Evolutionary conservation across 805 yeast genomes (phyloP), one percentile per base, ranked within the genome.

Genomic region (Priceomyces haplophilus): DNA sequence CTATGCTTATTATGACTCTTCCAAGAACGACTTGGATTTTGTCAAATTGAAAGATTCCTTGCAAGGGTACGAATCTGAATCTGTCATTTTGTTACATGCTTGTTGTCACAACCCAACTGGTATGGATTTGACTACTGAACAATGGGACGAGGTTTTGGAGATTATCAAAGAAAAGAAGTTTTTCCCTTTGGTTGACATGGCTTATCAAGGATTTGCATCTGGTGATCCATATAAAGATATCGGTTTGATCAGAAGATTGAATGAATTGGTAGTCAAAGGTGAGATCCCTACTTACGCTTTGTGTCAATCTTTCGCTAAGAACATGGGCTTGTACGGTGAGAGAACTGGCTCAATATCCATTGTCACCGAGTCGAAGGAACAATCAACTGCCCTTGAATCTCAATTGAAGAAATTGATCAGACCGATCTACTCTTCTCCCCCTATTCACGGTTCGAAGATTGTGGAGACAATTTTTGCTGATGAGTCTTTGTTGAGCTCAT

Each of bases 51-150:
- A 85, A 40, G 61, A 61, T 25, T 86, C 87, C 41, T 65, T 89
- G 37, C 54, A 69, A 18, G 56, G 62, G 27, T 82, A 82, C 31
- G 76, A 76, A 23, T 68, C 68, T 25, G 87, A 85, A 20, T 72
- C 83, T 17, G 76, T 80, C 41, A 83, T 89, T 17, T 73, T 90
- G 43, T 76, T 90, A 47, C 98, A 90, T 65, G 96, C 96, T 7
- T 89, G 97, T 62, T 93, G 97, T 57, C 97, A 90, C 72, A 91
- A 90, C 73, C 98, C 98, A 42, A 91, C 97, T 15, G 98, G 97
- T 50, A 81, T 90, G 62, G 97, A 90, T 61, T 93, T 95, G 47
- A 80, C 88, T 13, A 65, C 68, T 20, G 86, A 80, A 49, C 88
- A 90, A 61, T 89, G 96, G 97, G 73, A 76, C 47, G 66, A 76